A percentile compares a stretch with the other conserved stretches of the same genome.
Evolutionary conservation across 345 rosid species (phyloP).

Genomic region (Raphanus sativus): DNA sequence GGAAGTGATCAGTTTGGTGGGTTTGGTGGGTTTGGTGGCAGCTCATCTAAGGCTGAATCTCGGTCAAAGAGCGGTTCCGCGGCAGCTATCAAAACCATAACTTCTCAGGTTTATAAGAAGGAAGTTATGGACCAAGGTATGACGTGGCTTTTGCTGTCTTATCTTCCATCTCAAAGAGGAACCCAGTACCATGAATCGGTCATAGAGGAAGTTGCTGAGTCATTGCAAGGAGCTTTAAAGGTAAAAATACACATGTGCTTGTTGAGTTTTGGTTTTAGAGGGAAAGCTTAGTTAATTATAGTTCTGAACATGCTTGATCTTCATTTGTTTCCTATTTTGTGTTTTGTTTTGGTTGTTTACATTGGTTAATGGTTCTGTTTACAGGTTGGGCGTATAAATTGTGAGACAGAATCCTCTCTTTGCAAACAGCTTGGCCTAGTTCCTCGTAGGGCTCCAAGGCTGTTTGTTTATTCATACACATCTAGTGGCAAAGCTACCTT

Average conservation of each 20-base stretch:
- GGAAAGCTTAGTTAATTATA: background rate
- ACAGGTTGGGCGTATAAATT: conserved; percentile 77
- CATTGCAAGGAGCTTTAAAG: conserved; percentile 80
- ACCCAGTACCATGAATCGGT: conserved; percentile 56
- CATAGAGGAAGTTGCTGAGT: conserved; percentile 58
- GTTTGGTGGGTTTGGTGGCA: conserved; percentile 56
- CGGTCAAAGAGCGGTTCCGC: conserved; percentile 46
- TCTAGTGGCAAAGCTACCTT: conserved; percentile 55
- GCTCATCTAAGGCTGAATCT: conserved; percentile 54
- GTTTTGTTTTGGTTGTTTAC: too few relatives aligned
- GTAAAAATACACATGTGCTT: conserved; percentile 41
- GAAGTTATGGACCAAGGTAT: conserved; percentile 72
- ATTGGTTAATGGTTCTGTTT: background rate
- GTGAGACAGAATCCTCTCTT: conserved; percentile 67
- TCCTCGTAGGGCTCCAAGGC: conserved; percentile 57
- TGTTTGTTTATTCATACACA: conserved; percentile 67
- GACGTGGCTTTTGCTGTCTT: conserved; percentile 83
- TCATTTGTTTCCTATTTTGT: background rate
- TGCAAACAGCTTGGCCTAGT: conserved; percentile 64
- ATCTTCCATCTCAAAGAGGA: conserved; percentile 52
- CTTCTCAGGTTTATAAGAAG: conserved; percentile 56
- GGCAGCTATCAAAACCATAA: conserved; percentile 49
- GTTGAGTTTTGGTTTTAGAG: background rate
- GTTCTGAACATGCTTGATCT: background rate
- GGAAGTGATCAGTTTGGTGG: conserved; percentile 45